These are phyloP conservation scores for Aureobasidium uvarum DNA, from an alignment of 2,329 filamentous ascomycete genomes.

Conservation along the genomic window DNA sequence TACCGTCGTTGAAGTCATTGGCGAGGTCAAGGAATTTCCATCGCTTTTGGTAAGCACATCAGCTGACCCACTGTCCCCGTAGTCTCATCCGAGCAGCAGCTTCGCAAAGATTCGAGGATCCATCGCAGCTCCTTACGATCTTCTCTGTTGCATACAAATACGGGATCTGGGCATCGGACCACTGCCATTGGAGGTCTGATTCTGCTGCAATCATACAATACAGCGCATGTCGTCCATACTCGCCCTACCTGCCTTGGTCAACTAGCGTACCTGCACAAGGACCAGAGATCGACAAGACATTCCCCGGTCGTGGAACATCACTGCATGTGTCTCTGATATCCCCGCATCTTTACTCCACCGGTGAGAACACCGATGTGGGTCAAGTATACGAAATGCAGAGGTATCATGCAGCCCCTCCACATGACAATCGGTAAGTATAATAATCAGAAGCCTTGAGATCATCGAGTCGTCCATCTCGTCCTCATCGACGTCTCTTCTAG, in stretches of 20 bases:
- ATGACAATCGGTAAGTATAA: not conserved
- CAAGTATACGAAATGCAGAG: not conserved
- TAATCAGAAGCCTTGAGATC: not conserved
- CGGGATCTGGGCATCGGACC: no score
- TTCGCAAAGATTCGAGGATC: no score
- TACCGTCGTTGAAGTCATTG: no score
- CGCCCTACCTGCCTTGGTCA: not conserved
- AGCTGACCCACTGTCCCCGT: no score
- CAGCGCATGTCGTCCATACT: not conserved
- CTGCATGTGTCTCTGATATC: not conserved
- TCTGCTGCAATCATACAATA: not conserved
- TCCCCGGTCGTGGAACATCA: not conserved
- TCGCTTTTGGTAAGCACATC: no score
- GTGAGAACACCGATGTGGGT: conserved; percentile 3
- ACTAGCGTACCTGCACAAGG: not conserved
- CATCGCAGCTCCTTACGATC: no score
- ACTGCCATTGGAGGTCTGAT: not conserved
- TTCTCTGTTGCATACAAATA: no score
- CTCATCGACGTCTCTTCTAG: not conserved
- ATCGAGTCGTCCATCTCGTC: not conserved
- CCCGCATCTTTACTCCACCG: not conserved
- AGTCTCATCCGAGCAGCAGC: no score
- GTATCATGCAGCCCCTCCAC: not conserved
- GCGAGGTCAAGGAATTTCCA: no score
- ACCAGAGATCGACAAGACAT: not conserved